These are phyloP conservation scores for Taiozyma sp. DNA, from an alignment of 1,139 yeast genomes.

Conservation along the genomic window DNA sequence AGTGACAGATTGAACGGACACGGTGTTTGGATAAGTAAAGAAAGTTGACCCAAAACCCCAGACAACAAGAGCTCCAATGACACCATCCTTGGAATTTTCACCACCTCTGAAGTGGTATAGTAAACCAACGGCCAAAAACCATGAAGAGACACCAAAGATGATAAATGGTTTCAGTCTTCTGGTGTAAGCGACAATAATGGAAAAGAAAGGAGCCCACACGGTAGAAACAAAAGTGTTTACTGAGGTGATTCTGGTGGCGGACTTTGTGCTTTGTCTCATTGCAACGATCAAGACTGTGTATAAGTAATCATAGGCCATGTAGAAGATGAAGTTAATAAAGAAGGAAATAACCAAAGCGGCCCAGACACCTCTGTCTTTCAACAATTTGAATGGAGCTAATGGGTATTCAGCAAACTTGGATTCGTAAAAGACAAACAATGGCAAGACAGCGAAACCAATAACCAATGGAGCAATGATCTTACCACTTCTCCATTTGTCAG, in stretches of 20 bases:
- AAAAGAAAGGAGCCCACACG: conserved; percentile 56
- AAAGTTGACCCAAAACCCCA: conserved; percentile 74
- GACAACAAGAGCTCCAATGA: conserved; percentile 61
- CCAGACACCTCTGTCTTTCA: conserved; percentile 67
- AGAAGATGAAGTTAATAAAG: conserved; percentile 47
- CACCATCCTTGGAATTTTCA: conserved; percentile 44
- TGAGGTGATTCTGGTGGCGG: conserved; percentile 64
- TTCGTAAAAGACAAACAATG: conserved; percentile 55
- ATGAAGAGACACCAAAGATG: conserved; percentile 47
- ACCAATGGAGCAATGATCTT: conserved; percentile 61
- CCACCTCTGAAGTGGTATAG: conserved; percentile 55
- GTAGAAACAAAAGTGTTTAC: conserved; percentile 63
- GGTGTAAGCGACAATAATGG: conserved; percentile 46
- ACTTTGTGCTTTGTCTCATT: conserved; percentile 48
- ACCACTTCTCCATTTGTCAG: conserved; percentile 48
- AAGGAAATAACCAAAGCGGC: conserved; percentile 46
- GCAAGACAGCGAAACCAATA: conserved; percentile 54
- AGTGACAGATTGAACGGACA: conserved; percentile 59
- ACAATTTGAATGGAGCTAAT: conserved; percentile 49
- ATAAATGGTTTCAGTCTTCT: conserved; percentile 58
- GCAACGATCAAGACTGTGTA: conserved; percentile 63
- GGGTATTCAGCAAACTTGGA: conserved; percentile 46
- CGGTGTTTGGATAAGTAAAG: conserved; percentile 64
- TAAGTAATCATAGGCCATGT: conserved; percentile 66
- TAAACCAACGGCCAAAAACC: conserved; percentile 58